A percentile compares a stretch with the other conserved stretches of the same genome.
phyloP scores from a whole-genome alignment of 306 rosid genomes.

The barrel medic (Medicago truncatula) region MtrunA17r5.0-ANR NC_053047.1:40872501-40873000 shows the following conservation, averaged over 20 bases:
- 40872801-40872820: conserved; percentile 1
- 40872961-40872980: too few relatives aligned
- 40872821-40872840: background rate
- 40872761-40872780: conserved; percentile 59
- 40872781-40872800: conserved; percentile 27
- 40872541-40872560: conserved; percentile 50
- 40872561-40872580: conserved; percentile 46
- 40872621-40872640: conserved; percentile 81
- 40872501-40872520: conserved; percentile 34
- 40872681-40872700: conserved; percentile 27
- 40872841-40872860: background rate
- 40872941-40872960: too few relatives aligned
- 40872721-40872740: conserved; percentile 38
- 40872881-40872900: too few relatives aligned
- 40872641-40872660: conserved; percentile 75
- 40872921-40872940: too few relatives aligned
- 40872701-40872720: conserved; percentile 21
- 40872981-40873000: too few relatives aligned
- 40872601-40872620: conserved; percentile 62
- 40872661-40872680: conserved; percentile 33
- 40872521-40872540: conserved; percentile 43
- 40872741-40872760: conserved; percentile 49
- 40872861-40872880: too few relatives aligned
- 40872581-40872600: conserved; percentile 72
- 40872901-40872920: too few relatives aligned